phyloP scores from a whole-genome alignment of 139 green algal genomes.

The Coelastrella sp. region DNA sequence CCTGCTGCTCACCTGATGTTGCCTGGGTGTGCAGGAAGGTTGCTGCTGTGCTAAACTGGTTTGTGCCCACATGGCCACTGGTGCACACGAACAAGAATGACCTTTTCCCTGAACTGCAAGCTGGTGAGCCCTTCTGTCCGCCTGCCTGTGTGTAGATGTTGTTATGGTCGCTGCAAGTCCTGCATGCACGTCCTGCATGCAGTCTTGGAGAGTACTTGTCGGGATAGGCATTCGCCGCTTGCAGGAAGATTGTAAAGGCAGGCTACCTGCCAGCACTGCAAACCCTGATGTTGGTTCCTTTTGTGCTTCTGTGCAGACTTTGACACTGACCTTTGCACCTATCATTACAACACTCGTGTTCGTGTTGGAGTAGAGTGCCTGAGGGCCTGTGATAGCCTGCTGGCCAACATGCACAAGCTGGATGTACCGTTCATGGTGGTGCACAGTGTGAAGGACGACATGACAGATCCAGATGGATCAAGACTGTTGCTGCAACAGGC shows the following conservation, averaged over 20 bases:
- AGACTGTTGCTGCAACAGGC: conserved; percentile 54
- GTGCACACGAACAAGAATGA: conserved; percentile 19
- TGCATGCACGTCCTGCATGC: too few species aligned
- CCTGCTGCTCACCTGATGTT: neutral
- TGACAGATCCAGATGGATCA: conserved; percentile 75
- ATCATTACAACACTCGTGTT: conserved; percentile 49
- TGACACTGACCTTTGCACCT: conserved; percentile 57
- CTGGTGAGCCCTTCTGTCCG: neutral
- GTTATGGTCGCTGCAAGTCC: too few species aligned
- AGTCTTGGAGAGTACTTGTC: too few species aligned
- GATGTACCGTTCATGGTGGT: conserved; percentile 68
- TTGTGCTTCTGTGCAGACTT: conserved; percentile 25
- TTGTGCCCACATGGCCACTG: conserved; percentile 42
- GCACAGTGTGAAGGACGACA: conserved; percentile 54
- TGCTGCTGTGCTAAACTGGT: conserved; percentile 22
- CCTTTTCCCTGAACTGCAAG: conserved; percentile 30
- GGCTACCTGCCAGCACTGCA: neutral
- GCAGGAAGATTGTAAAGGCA: neutral
- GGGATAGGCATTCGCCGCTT: neutral
- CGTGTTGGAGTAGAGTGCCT: conserved; percentile 64
- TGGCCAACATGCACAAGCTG: conserved; percentile 55
- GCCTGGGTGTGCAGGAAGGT: conserved; percentile 20
- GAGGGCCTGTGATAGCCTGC: conserved; percentile 46
- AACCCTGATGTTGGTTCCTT: neutral
- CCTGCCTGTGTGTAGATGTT: neutral